Evolutionary conservation across 2,329 filamentous ascomycete species (phyloP).

Genomic region (Mycosphaerelloides madeirae): DNA sequence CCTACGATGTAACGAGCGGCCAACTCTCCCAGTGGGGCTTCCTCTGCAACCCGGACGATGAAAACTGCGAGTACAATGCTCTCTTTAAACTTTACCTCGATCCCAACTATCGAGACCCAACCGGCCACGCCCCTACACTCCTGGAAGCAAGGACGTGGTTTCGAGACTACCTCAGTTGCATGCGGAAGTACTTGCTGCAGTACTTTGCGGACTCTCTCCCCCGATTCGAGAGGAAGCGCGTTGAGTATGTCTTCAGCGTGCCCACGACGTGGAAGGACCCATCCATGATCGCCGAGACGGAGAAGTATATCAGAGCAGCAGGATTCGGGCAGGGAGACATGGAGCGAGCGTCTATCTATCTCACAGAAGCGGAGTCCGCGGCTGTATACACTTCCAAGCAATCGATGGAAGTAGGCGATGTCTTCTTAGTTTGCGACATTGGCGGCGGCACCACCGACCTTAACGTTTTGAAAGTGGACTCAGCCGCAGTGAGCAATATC

Average conservation of each 20-base stretch:
- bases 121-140: constrained; percentile 1
- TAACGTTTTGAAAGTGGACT: constrained; percentile 33
- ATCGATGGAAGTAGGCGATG: constrained; percentile 35
- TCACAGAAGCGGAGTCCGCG: constrained; percentile 53
- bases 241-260: constrained; percentile 6
- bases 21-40: no score
- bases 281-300: constrained; percentile 1
- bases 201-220: constrained; percentile 7
- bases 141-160: constrained; percentile 12
- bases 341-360: constrained; percentile 33
- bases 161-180: constrained; percentile 12
- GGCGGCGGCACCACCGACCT: constrained; percentile 48
- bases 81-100: no score
- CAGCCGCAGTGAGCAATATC: not conserved
- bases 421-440: constrained; percentile 48
- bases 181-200: constrained; percentile 6
- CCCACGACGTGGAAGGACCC: not conserved
- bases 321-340: constrained; percentile 3
- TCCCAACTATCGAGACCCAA: no score
- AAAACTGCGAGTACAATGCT: no score
- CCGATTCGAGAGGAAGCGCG: constrained; percentile 4
- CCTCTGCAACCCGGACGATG: no score
- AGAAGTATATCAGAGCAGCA: not conserved
- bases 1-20: no score
- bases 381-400: constrained; percentile 44